Percentiles rank a stretch among this genome's conserved stretches.
phyloP scores from a whole-genome alignment of 192 early-diverging fungal species.

The Tieghemiomyces parasiticus region DNA sequence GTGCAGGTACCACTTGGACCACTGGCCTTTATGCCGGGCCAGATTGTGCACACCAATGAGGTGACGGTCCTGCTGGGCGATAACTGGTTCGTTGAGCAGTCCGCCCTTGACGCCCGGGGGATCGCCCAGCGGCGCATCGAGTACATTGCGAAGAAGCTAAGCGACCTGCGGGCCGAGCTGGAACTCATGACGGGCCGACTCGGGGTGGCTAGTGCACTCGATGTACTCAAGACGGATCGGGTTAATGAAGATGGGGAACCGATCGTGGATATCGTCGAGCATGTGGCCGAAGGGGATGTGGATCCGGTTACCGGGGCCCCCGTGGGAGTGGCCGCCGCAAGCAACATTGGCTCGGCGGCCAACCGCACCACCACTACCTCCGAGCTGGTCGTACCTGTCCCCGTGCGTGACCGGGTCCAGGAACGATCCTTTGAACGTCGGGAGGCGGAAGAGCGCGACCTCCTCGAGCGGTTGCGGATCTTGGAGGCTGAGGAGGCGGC shows the following conservation, averaged over 20 bases:
- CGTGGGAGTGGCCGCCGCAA: not conserved
- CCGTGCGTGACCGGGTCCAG: conserved; percentile 14
- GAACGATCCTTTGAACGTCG: conserved; percentile 6
- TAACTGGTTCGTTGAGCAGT: conserved; percentile 81
- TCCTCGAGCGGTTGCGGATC: conserved; percentile 21
- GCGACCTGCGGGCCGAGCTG: conserved; percentile 10
- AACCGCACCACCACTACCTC: not conserved
- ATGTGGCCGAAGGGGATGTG: conserved; percentile 13
- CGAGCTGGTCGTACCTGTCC: conserved; percentile 10
- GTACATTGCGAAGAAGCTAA: conserved; percentile 11
- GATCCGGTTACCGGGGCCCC: conserved; percentile 7
- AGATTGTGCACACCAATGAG: conserved; percentile 86
- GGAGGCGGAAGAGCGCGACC: conserved; percentile 12
- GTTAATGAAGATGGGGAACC: conserved; percentile 28
- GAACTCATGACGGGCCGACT: conserved; percentile 5
- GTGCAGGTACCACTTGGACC: conserved; percentile 62
- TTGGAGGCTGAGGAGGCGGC: conserved; percentile 15
- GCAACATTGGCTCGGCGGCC: not conserved
- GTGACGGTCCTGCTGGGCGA: conserved; percentile 77
- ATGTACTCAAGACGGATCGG: conserved; percentile 9
- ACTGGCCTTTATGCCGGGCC: conserved; percentile 78
- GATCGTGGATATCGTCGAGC: conserved; percentile 30
- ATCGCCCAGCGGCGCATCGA: conserved; percentile 46
- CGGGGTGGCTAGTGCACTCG: not conserved
- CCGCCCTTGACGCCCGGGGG: conserved; percentile 49